Evolutionary conservation across 495 filamentous ascomycete genomes (phyloP).

Genomic region (Trichocladium antarcticum): DNA sequence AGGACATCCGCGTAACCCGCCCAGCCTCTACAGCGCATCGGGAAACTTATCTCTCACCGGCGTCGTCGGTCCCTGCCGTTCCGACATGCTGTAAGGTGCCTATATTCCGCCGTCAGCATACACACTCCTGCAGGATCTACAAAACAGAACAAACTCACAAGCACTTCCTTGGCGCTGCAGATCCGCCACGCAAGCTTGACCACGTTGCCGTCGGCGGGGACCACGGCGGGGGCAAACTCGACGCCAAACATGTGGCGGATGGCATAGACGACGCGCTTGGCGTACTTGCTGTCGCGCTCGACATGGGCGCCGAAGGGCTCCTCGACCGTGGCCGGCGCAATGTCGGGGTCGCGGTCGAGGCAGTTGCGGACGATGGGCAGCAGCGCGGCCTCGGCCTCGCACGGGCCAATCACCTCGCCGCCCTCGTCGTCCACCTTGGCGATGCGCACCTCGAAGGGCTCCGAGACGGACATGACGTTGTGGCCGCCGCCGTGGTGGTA

Average conservation of each 20-base stretch:
- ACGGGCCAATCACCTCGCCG: slow-evolving; percentile 41
- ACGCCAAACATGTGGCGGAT: slow-evolving; percentile 97
- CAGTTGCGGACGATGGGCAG: slow-evolving; percentile 80
- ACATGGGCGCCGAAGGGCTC: slow-evolving; percentile 76
- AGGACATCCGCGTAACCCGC: background rate
- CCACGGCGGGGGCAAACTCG: slow-evolving; percentile 87
- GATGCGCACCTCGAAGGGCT: slow-evolving; percentile 84
- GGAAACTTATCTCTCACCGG: slow-evolving; percentile 36
- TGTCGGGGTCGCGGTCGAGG: slow-evolving; percentile 82
- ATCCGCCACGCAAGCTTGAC: slow-evolving; percentile 89
- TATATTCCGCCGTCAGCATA: slow-evolving; percentile 20
- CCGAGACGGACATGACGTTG: slow-evolving; percentile 90
- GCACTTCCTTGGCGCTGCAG: slow-evolving; percentile 85
- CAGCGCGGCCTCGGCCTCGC: slow-evolving; percentile 59
- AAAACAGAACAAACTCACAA: slow-evolving; percentile 48
- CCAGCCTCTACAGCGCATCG: slow-evolving; percentile 9
- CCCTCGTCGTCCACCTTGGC: slow-evolving; percentile 61
- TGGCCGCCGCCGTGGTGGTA: slow-evolving; percentile 94
- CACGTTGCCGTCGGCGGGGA: slow-evolving; percentile 85
- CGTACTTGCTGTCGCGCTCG: slow-evolving; percentile 77
- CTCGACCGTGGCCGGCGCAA: slow-evolving; percentile 68
- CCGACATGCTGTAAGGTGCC: slow-evolving; percentile 58
- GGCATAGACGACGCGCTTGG: slow-evolving; percentile 81
- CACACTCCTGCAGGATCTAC: background rate
- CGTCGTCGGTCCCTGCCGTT: slow-evolving; percentile 44